Conservation (phyloP, 768 basidiomycete genomes). For the Polyporus arcularius region DNA sequence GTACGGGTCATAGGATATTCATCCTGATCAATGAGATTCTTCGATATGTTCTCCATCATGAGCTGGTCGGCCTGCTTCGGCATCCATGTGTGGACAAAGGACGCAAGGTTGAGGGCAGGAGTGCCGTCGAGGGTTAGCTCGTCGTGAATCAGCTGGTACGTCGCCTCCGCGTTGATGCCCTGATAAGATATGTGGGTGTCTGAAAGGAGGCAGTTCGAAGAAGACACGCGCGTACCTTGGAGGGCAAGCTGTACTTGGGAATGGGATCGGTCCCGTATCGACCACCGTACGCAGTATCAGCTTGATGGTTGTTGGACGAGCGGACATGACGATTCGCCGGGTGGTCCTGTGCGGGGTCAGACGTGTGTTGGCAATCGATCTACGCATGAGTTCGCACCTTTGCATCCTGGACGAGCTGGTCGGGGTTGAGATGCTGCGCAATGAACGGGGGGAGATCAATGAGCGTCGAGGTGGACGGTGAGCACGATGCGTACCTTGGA, state of each 20-base stretch:
- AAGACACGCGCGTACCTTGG: slow-evolving; percentile 39
- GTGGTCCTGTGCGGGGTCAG: slow-evolving; percentile 24
- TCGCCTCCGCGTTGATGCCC: slow-evolving; percentile 54
- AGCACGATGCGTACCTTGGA: slow-evolving; percentile 47
- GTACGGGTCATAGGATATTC: slow-evolving; percentile 64
- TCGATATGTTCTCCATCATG: slow-evolving; percentile 64
- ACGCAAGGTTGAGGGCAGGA: slow-evolving; percentile 62
- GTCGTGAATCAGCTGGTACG: slow-evolving; percentile 67
- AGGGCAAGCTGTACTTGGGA: slow-evolving; percentile 68
- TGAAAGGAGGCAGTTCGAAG: not conserved
- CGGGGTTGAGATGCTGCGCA: slow-evolving; percentile 65
- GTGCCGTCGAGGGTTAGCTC: slow-evolving; percentile 57
- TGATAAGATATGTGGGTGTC: slow-evolving; percentile 22
- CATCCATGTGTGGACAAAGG: slow-evolving; percentile 72
- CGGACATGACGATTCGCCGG: slow-evolving; percentile 37
- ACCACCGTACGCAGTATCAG: slow-evolving; percentile 54
- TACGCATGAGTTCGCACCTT: slow-evolving; percentile 38
- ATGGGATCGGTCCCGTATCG: slow-evolving; percentile 68
- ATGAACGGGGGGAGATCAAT: slow-evolving; percentile 5
- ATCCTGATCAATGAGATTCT: slow-evolving; percentile 70
- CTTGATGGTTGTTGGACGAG: slow-evolving; percentile 34
- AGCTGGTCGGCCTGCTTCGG: slow-evolving; percentile 51
- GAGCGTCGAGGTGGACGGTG: not conserved
- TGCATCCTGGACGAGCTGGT: slow-evolving; percentile 59
- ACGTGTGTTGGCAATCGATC: slow-evolving; percentile 1